phyloP scores from a whole-genome alignment of 768 basidiomycete species.

The Lyophyllum semitale region DNA sequence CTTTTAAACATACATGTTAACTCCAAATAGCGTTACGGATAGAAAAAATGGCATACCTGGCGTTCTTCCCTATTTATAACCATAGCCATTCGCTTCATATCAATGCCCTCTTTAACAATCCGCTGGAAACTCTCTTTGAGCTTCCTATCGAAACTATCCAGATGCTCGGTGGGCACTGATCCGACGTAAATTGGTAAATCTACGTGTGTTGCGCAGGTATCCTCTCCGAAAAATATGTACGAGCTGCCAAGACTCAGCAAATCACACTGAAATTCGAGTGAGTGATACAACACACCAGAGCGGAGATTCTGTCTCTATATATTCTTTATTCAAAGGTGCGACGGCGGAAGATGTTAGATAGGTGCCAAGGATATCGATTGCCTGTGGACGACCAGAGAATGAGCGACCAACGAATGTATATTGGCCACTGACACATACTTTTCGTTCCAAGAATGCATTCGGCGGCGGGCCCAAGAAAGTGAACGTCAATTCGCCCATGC shows the following conservation, averaged over 20 bases:
- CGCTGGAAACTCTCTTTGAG: constrained; percentile 69
- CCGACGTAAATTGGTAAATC: constrained; percentile 79
- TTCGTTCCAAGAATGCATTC: constrained; percentile 69
- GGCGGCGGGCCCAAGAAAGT: constrained; percentile 78
- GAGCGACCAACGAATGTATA: not conserved
- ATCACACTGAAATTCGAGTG: not conserved
- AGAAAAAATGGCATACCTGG: constrained; percentile 51
- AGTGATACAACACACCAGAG: constrained; percentile 59
- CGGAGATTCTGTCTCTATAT: constrained; percentile 88
- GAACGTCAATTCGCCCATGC: constrained; percentile 81
- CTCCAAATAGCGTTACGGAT: not conserved
- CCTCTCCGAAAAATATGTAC: constrained; percentile 83
- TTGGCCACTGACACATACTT: constrained; percentile 39
- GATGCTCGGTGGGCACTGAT: constrained; percentile 79
- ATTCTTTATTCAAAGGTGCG: constrained; percentile 87
- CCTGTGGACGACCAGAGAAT: constrained; percentile 40
- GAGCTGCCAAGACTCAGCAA: constrained; percentile 47
- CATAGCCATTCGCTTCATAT: constrained; percentile 89
- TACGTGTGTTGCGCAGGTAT: constrained; percentile 68
- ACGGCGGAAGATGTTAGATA: constrained; percentile 88
- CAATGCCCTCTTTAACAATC: constrained; percentile 75
- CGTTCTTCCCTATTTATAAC: constrained; percentile 87
- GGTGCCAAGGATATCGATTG: constrained; percentile 80
- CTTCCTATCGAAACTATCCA: constrained; percentile 71
- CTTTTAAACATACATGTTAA: constrained; percentile 36